Evolutionary conservation across 352 stramenopile species (phyloP).

Genomic region (Phytophthora capsici): DNA sequence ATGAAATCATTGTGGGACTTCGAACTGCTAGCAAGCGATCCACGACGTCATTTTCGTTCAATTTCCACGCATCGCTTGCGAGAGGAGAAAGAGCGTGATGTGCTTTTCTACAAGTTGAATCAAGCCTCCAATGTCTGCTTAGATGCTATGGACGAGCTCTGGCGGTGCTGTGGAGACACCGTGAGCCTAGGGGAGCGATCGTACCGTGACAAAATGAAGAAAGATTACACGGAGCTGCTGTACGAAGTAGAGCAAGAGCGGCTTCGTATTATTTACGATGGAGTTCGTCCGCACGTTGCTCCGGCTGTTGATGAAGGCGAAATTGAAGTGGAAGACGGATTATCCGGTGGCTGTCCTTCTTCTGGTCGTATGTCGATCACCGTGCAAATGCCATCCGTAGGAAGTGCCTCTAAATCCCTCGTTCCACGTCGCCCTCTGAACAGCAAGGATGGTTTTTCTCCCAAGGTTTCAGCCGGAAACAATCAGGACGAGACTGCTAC

Average conservation of each 20-base stretch:
- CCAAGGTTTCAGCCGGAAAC: neutral
- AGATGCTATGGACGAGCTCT: slow-evolving; percentile 57
- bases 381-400: slow-evolving; percentile 18
- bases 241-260: slow-evolving; percentile 78
- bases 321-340: slow-evolving; percentile 11
- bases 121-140: slow-evolving; percentile 51
- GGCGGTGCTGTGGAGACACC: slow-evolving; percentile 46
- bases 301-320: slow-evolving; percentile 15
- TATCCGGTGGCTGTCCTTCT: neutral
- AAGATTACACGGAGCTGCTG: slow-evolving; percentile 77
- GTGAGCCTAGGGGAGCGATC: slow-evolving; percentile 48
- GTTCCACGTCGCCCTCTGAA: slow-evolving; percentile 15
- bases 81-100: slow-evolving; percentile 74
- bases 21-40: slow-evolving; percentile 70
- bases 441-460: slow-evolving; percentile 10
- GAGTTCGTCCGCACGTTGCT: slow-evolving; percentile 26
- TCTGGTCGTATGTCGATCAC: slow-evolving; percentile 26
- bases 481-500: neutral
- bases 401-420: neutral
- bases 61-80: slow-evolving; percentile 66
- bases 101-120: slow-evolving; percentile 64
- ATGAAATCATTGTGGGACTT: slow-evolving; percentile 52
- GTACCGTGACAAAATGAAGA: slow-evolving; percentile 78
- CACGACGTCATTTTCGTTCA: slow-evolving; percentile 70
- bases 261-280: slow-evolving; percentile 63